Base-by-base conservation (phyloP, 1,139 yeast species). In the Nakaseomyces bracarensis region DNA sequence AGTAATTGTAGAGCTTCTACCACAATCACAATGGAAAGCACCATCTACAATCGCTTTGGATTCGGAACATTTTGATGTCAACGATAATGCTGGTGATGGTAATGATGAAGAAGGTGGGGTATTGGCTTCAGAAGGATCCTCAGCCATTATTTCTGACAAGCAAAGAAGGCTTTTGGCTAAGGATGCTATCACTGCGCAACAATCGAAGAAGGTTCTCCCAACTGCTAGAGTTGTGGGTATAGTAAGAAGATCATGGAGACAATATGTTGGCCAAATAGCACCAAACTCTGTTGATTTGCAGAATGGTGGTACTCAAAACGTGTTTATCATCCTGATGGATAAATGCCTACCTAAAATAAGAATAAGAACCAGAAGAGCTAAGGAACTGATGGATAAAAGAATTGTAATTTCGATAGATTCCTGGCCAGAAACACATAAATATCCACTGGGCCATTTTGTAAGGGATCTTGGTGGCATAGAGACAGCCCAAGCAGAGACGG, bases 361-460 rank as follows among this genome's bases (percentile, higher is more conserved):
- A 56, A 87, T 93, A 42, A 74, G 82, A 49, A 91, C 98, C 0
- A 77, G 96, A 60, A 79, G 89, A 55, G 89, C 95, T 0, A 72
- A 72, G 41, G 94, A 83, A 45, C 71, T 91, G 18, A 64, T 81
- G 28, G 95, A 95, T 3, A 82, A 89, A 61, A 77, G 97, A 61
- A 83, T 93, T 43, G 95, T 93, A 6, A 79, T 91, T 19, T 86
- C 94, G 0, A 80, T 93, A 39, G 99, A 93, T 58, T 74, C 87
- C 10, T 93, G 99, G 99, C 83, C 94, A 2, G 68, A 78, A 1
- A 72, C 77, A 46, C 83, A 95, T 10, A 80, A 85, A 49, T 79
- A 79, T 52, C 98, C 99, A 1, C 83, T 83, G 54, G 99, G 98
- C 4, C 99, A 93, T 64, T 91, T 87, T 58, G 91, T 91, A 3